A percentile compares a stretch with the other conserved stretches of the same genome.
Evolutionary conservation across 306 rosid genomes (phyloP).

Genomic region (Gastrolobium villosum): DNA sequence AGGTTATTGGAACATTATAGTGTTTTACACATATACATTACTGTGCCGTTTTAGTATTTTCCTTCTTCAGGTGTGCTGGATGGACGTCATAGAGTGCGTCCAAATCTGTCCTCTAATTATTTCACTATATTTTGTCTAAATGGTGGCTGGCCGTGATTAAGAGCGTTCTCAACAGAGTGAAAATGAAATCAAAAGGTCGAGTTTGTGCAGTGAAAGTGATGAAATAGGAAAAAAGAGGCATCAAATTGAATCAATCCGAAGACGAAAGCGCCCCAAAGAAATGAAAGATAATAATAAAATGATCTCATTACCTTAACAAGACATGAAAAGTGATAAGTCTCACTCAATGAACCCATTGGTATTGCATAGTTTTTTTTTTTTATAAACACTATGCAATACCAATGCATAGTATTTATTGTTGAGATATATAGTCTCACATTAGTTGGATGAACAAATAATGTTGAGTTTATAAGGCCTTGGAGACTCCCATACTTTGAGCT

Average conservation of each 20-base stretch:
- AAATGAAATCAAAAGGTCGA: not conserved
- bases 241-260: conserved; percentile 2
- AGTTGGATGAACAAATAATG: no score
- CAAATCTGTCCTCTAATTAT: conserved; percentile 21
- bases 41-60: not conserved
- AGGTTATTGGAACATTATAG: not conserved
- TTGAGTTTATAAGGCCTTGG: no score
- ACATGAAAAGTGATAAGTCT: not conserved
- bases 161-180: conserved; percentile 20
- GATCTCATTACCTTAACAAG: conserved; percentile 1
- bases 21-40: conserved; percentile 36
- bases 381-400: no score
- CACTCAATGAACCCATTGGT: not conserved
- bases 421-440: no score
- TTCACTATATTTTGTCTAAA: not conserved
- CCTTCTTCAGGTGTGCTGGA: not conserved
- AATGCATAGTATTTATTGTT: no score
- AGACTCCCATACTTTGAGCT: no score
- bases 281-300: not conserved
- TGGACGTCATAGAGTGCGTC: not conserved
- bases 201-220: conserved; percentile 10
- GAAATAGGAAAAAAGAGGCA: conserved; percentile 18
- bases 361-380: not conserved
- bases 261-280: conserved; percentile 33
- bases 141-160: not conserved